Base-by-base conservation (phyloP, 2,329 filamentous ascomycete genomes). In the Plenodomus tracheiphilus region DNA sequence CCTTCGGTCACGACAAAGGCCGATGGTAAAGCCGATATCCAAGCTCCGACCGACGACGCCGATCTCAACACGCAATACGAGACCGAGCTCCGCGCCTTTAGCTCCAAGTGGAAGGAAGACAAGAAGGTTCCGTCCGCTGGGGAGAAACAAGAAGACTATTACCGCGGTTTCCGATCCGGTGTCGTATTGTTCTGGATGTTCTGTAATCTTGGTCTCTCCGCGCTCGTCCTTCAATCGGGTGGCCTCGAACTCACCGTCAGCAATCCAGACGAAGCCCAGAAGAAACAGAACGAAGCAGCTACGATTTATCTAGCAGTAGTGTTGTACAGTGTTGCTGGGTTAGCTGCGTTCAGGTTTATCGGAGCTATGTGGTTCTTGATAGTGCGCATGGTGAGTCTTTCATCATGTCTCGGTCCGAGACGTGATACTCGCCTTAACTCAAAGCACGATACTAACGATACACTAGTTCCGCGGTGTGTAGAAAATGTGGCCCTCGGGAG, bases 101-200 rank as follows among this genome's bases (percentile, higher is more conserved):
- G 81, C 38, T 76, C 78, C 20, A 97, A 97, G 73, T 84, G 84
- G 39, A 85, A 87, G 21, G 85, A 87, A 55, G 86, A 91, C 54
- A 85, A 87, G 73, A 85, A 84, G 64, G 64, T 78, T 0, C 81
- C 83, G 2, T 77, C 77, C n/a, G 74, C 81, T 10, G 69, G 76
- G 37, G 92, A 97, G 69, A 90, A 88, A 67, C 93, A 99, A 73
- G 91, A 97, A 78, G 94, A 99, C 72, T 99, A 97, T 76, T 99
- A 99, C 81, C 91, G 92, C 65, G 94, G 92, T 58, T 96, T 99
- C 71, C 85, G 94, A 54, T 95, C 89, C 17, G 85, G 90, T 21
- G 92, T 97, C 59, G 94, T 99, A 22, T 78, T 97, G 42, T 85
- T 88, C 58, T 99, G 94, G 94, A 96, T 99, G 81, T 90, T 97